phyloP scores from a whole-genome alignment of 2,329 filamentous ascomycete species.

The Apiospora malaysiana region DNA sequence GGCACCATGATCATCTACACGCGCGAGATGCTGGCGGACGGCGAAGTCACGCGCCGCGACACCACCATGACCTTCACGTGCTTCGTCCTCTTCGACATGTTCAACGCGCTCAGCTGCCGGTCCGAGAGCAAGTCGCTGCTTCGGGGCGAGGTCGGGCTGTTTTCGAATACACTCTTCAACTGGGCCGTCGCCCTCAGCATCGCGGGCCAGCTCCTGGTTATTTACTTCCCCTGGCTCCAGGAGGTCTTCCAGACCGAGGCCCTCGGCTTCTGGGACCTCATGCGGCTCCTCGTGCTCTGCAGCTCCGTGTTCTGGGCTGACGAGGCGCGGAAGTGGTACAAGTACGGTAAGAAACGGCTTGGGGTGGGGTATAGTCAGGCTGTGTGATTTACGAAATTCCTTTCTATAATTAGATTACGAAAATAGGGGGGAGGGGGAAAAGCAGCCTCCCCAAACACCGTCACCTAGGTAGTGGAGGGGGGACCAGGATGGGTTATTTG shows the following conservation, averaged over 20 bases:
- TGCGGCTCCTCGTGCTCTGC: slow-evolving; percentile 74
- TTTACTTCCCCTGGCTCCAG: slow-evolving; percentile 94
- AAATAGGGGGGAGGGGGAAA: background rate
- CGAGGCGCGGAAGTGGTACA: slow-evolving; percentile 83
- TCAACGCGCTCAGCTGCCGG: slow-evolving; percentile 93
- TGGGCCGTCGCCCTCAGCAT: slow-evolving; percentile 89
- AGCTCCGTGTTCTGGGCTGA: slow-evolving; percentile 96
- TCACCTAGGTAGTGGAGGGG: background rate
- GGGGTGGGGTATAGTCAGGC: slow-evolving; percentile 66
- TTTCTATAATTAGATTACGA: background rate
- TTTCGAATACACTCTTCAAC: slow-evolving; percentile 93
- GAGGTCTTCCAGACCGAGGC: slow-evolving; percentile 96
- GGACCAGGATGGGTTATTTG: background rate
- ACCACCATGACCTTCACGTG: slow-evolving; percentile 99
- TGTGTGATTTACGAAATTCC: slow-evolving; percentile 49
- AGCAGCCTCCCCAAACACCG: too few relatives aligned
- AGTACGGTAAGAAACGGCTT: slow-evolving; percentile 62
- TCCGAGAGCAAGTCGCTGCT: slow-evolving; percentile 90
- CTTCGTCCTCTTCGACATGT: slow-evolving; percentile 99
- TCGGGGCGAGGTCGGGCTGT: slow-evolving; percentile 80
- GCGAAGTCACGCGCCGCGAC: slow-evolving; percentile 86
- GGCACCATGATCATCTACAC: slow-evolving; percentile 92
- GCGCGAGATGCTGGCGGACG: slow-evolving; percentile 85
- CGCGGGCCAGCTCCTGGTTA: slow-evolving; percentile 85
- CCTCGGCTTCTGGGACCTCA: slow-evolving; percentile 73